These are phyloP conservation scores for Petunia hybrid DNA, from an alignment of 305 asterid genomes.

Conservation along the genomic window DNA sequence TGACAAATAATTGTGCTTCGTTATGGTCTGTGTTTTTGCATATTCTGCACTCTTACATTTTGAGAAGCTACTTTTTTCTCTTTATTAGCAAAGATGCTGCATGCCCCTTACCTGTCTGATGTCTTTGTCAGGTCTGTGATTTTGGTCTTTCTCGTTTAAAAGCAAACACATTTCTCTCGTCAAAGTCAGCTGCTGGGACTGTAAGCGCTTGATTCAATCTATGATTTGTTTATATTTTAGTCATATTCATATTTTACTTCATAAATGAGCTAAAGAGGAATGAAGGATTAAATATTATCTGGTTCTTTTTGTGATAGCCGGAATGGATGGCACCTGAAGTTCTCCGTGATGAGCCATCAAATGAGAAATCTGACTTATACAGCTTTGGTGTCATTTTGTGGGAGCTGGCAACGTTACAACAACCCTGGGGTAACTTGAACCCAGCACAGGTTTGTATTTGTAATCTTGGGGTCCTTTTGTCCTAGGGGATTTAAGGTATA, in stretches of 20 bases:
- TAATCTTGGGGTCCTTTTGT: conserved; percentile 11
- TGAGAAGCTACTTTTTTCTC: not conserved
- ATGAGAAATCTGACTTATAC: conserved; percentile 96
- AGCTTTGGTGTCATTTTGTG: conserved; percentile 97
- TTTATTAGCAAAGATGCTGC: not conserved
- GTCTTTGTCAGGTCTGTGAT: conserved; percentile 83
- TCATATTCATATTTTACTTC: not conserved
- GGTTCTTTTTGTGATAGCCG: conserved; percentile 58
- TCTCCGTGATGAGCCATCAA: conserved; percentile 94
- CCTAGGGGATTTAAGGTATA: not conserved
- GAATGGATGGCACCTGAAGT: conserved; percentile 99
- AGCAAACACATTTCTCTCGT: conserved; percentile 95
- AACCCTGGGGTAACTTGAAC: conserved; percentile 91
- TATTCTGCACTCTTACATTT: not conserved
- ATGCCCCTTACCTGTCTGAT: conserved; percentile 38
- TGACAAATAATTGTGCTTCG: not conserved
- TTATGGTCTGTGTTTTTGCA: not conserved
- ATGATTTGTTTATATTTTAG: not conserved
- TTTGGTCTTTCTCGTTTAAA: conserved; percentile 97
- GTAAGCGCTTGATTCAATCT: conserved; percentile 55
- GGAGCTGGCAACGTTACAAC: conserved; percentile 94
- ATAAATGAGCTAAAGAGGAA: not conserved
- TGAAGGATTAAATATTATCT: not conserved
- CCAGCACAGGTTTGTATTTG: conserved; percentile 84
- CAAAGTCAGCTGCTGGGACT: conserved; percentile 99